phyloP scores from a whole-genome alignment of 2,329 filamentous ascomycete species.

The Scleromitrula shiraiana region DNA sequence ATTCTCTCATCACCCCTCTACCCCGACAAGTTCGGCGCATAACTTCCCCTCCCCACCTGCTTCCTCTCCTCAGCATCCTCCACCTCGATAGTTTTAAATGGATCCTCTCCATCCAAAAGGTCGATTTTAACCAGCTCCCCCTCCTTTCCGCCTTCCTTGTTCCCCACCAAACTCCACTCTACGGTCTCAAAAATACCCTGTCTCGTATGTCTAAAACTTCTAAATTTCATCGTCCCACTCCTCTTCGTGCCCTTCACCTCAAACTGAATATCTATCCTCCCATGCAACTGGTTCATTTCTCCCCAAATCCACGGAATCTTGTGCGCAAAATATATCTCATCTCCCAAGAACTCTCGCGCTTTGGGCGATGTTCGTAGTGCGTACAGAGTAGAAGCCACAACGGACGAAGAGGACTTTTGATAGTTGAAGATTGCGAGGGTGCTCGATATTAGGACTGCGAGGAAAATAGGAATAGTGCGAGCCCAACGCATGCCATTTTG shows the following conservation, averaged over 20 bases:
- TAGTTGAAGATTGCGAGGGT: constrained; percentile 97
- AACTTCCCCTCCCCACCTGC: constrained; percentile 32
- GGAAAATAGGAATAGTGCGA: constrained; percentile 74
- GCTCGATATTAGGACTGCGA: constrained; percentile 59
- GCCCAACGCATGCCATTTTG: constrained; percentile 46
- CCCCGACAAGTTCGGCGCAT: constrained; percentile 27
- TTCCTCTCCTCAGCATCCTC: constrained; percentile 36
- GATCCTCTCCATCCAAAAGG: constrained; percentile 64
- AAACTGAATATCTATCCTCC: constrained; percentile 80
- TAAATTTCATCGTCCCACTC: constrained; percentile 71
- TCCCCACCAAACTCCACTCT: constrained; percentile 77
- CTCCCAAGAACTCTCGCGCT: constrained; percentile 72
- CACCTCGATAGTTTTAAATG: constrained; percentile 49
- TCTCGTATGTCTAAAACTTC: constrained; percentile 61
- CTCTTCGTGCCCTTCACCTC: constrained; percentile 71
- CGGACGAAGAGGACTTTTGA: constrained; percentile 83
- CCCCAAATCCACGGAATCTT: constrained; percentile 78
- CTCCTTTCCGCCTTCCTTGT: constrained; percentile 46
- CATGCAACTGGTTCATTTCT: constrained; percentile 89
- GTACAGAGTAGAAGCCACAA: constrained; percentile 85
- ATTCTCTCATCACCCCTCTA: constrained; percentile 12
- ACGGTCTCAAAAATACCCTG: constrained; percentile 68
- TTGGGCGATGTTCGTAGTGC: constrained; percentile 71
- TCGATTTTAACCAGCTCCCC: constrained; percentile 55
- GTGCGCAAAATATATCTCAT: constrained; percentile 75